Conservation (phyloP, 345 rosid genomes). For the Hibiscus trionum region DNA sequence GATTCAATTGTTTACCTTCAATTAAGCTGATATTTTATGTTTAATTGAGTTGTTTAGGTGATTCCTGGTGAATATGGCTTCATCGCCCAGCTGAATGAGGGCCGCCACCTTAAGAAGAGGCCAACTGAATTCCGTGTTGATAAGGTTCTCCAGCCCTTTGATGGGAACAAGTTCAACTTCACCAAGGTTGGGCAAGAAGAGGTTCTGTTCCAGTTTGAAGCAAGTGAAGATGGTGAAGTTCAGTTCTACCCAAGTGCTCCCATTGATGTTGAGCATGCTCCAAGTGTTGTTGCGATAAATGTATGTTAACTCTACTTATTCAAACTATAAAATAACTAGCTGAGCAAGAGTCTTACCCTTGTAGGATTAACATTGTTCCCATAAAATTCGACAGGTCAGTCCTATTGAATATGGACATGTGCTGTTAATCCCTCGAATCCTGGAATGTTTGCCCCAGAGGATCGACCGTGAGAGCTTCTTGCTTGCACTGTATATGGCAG, state of each 20-base stretch:
- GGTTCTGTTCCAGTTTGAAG: constrained; percentile 86
- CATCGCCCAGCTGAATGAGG: constrained; percentile 95
- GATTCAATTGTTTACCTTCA: constrained; percentile 1
- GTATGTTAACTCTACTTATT: constrained; percentile 25
- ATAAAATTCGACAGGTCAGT: constrained; percentile 58
- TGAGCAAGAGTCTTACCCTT: not conserved
- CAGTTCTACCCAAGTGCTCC: constrained; percentile 62
- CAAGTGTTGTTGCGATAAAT: constrained; percentile 86
- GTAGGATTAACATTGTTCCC: not conserved
- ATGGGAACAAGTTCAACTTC: constrained; percentile 89
- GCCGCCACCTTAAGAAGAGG: constrained; percentile 92
- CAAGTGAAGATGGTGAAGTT: constrained; percentile 55
- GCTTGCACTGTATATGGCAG: constrained; percentile 80
- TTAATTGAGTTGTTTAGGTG: constrained; percentile 37
- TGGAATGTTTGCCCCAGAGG: constrained; percentile 92
- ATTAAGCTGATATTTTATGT: not conserved
- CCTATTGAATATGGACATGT: constrained; percentile 98
- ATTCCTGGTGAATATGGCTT: constrained; percentile 81
- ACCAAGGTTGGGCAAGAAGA: constrained; percentile 94
- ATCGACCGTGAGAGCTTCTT: constrained; percentile 75
- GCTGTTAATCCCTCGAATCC: constrained; percentile 69
- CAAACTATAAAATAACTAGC: not conserved
- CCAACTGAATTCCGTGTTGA: constrained; percentile 92
- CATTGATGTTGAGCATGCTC: constrained; percentile 56
- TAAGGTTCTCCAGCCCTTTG: constrained; percentile 89